Evolutionary conservation across 2,329 filamentous ascomycete genomes (phyloP), one percentile per base, ranked within the genome.

Genomic region (Macroventuria anomochaeta): DNA sequence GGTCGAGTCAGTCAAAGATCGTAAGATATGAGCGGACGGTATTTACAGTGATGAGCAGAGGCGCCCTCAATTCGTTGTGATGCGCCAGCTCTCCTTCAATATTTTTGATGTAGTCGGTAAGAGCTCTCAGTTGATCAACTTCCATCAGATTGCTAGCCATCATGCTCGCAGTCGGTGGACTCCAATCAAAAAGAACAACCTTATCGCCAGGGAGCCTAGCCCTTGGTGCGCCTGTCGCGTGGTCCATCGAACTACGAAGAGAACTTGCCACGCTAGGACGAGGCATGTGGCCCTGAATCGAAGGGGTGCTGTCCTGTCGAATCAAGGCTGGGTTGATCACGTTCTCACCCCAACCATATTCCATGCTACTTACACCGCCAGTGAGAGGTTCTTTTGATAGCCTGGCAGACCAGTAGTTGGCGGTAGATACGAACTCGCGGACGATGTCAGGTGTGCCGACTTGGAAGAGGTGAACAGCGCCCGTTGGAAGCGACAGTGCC

Each of bases 391-490:
- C 92, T 58, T 96, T 97, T 68, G 92, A 96, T 26, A 97, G 81
- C 44, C 95, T 85, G 2, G 95, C 93, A 69, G 91, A 95, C 95
- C 95, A 99, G 77, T 97, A 99, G 76, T 99, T 99, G 66, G 91
- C 91, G 1, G 93, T 96, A 15, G 86, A 88, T 46, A 97, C 93
- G 67, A 97, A 99, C 72, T 99, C 95, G 64, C 89, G 89, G 64
- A 93, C 90, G 66, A 97, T 96, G 65, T 99, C 95, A 0, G 91
- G 86, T 0, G 95, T 99, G 50, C 95, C 95, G 41, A 95, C 95
- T 69, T 97, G 93, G 82, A 99, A 99, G n/a, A 99, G 83, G 72
- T 99, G 95, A 0, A 99, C 93, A 0, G 93, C 93, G 11, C 95
- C 95, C 1, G 88, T 96, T 0, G 95, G 93, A 38, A 99, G 80